Evolutionary conservation across 805 yeast genomes (phyloP).

Genomic region (Hanseniaspora lindneri): DNA sequence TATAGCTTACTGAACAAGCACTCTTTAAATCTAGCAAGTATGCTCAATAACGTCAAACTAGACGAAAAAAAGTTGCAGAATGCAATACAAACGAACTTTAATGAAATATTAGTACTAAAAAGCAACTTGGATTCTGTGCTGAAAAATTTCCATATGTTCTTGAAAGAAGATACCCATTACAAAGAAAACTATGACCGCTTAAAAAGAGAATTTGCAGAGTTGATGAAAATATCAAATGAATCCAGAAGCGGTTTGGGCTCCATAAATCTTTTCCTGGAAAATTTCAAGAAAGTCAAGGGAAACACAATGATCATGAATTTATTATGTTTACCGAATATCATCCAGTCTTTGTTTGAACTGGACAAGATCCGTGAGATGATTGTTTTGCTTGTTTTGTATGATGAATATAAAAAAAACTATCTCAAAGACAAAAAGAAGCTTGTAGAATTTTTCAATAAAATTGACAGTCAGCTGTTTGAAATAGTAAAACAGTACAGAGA

Average conservation of each 20-base stretch:
- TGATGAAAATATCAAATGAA: neutral
- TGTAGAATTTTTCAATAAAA: neutral
- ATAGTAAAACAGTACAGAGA: neutral
- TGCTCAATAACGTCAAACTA: neutral
- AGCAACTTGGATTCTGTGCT: slow-evolving; percentile 9
- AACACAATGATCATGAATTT: neutral
- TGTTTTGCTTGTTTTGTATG: neutral
- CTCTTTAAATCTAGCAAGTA: neutral
- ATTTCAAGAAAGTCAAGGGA: slow-evolving; percentile 3
- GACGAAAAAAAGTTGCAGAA: neutral
- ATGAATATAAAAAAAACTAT: neutral
- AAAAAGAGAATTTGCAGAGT: neutral
- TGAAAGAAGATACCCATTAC: neutral
- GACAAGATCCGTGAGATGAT: slow-evolving; percentile 6
- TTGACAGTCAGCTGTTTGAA: slow-evolving; percentile 1
- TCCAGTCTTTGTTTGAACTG: neutral
- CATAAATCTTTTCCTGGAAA: neutral
- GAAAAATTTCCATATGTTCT: neutral
- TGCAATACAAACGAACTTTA: slow-evolving; percentile 2
- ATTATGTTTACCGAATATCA: slow-evolving; percentile 3
- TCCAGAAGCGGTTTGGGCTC: neutral
- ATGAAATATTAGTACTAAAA: slow-evolving; percentile 8
- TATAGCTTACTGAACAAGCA: neutral
- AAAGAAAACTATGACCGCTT: neutral
- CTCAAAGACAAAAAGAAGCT: neutral